Base-by-base conservation (phyloP, 495 filamentous ascomycete genomes). In the Tuber aestivum region DNA sequence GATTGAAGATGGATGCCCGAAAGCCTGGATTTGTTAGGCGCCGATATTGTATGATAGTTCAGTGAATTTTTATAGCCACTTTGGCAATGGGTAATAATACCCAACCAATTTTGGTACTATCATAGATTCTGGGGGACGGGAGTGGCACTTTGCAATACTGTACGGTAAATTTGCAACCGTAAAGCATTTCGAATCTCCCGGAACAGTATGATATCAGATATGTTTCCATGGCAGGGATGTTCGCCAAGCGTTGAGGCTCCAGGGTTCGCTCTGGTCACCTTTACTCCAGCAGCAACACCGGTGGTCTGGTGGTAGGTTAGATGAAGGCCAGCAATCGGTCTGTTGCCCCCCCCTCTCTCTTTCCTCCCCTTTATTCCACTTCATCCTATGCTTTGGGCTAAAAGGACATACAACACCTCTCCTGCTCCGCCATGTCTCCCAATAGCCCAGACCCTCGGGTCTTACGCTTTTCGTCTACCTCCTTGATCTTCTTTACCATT, bases 401-500 rank as follows among this genome's bases (percentile, higher is more conserved):
- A 35, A 65, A 65, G 56, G 56, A 65, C 56, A 8, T 18, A 35
- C 56, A 35, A 65, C 56, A 35, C 27, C 56, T 35, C 56, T 20
- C 27, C 50, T 32, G 4, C 69, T 32, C 18, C 48, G 40, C 42
- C 41, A 78, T 78, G 76, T 32, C 76, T 77, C 77, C 41, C 69
- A 45, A 79, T 38, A 50, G 37, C 70, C 41, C 77, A 41, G 45
- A 44, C 27, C 42, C 70, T 10, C 70, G 48, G 76, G 44, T 48
- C 48, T 68, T 56, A 56, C 74, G 69, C 37, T 82, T 82, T 65
- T 82, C 80, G 27, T 78, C 78, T 65, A 75, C 76, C 50, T 78
- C 78, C n/a, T 74, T 83, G 18, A 84, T 91, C 74, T 86, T 92
- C 71, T 85, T 89, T 61, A 86, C 89, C 61, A 89, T 97, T 35